These are phyloP conservation scores for Datisca glomerata DNA, from an alignment of 306 rosid genomes.

Conservation along the genomic window DNA sequence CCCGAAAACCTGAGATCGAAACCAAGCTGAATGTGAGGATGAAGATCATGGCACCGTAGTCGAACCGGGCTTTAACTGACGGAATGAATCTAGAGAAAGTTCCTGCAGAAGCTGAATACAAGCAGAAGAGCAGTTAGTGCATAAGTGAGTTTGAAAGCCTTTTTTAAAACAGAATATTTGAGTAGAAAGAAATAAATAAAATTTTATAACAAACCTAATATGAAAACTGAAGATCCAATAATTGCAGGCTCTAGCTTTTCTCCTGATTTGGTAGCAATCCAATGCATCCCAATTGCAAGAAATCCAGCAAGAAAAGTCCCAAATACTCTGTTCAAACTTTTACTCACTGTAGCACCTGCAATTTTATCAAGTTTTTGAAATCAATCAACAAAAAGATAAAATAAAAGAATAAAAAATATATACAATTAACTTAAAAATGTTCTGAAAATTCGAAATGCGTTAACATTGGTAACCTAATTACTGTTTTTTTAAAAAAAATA, in stretches of 20 bases:
- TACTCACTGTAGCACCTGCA: conserved; percentile 71
- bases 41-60: conserved; percentile 69
- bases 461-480: background rate
- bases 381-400: too few species aligned
- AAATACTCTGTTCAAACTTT: conserved; percentile 48
- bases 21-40: conserved; percentile 82
- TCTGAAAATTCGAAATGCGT: background rate
- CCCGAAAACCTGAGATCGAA: conserved; percentile 54
- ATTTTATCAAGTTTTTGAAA: too few species aligned
- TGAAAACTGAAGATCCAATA: conserved; percentile 45
- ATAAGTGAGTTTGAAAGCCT: too few species aligned
- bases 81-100: conserved; percentile 91
- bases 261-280: conserved; percentile 60
- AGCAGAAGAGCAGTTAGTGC: too few species aligned
- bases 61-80: conserved; percentile 56
- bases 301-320: conserved; percentile 69
- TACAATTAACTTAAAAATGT: background rate
- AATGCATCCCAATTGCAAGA: conserved; percentile 59
- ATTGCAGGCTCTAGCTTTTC: conserved; percentile 42
- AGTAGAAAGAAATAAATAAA: background rate
- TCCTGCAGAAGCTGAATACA: conserved; percentile 55
- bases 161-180: too few species aligned
- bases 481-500: background rate
- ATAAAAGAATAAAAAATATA: too few species aligned
- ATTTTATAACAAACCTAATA: conserved; percentile 39